Evolutionary conservation across 2,329 filamentous ascomycete genomes (phyloP), one percentile per base, ranked within the genome.

Genomic region (Fusarium bactridioides): DNA sequence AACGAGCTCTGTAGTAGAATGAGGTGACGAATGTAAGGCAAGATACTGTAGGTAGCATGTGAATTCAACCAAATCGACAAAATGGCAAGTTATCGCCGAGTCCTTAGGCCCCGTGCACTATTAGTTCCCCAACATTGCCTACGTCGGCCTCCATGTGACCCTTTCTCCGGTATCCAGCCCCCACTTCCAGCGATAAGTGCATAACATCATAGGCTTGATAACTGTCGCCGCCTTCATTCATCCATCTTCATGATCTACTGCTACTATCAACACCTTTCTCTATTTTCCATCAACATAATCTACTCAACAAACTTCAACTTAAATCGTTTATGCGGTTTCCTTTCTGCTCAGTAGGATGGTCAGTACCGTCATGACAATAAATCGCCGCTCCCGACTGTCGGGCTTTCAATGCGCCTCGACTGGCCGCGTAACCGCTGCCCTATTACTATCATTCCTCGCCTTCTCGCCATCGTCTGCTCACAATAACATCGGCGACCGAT

Each of bases 371-470:
- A 77, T 76, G 76, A 74, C 64, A 70, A 64, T 53, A 64, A 58
- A 71, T 50, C 55, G 58, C 56, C 58, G 44, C 50, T 55, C 63
- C 38, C 73, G 72, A 54, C 61, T 67, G 33, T 64, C 69, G 21
- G 70, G 68, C 48, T 69, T 68, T 43, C 67, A 73, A 67, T 89
- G 87, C 83, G 82, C 80, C 74, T 92, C 91, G 77, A 84, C 88
- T 61, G 86, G 86, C 81, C 88, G 87, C 83, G 87, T 92, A 74
- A 91, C 91, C 19, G 87, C 90, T 60, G 84, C 86, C 47, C 80
- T 92, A 53, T 82, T 94, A 66, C 82, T 94, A 70, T 91, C 90
- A 29, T 90, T 93, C 82, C 87, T 94, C 59, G 89, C 90, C 74
- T 82, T 90, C 76, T 85, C 87, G 25, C 83, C 82, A 64, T 81